A percentile compares a stretch with the other conserved stretches of the same genome.
Conservation (phyloP, 2,329 filamentous ascomycete genomes). For the Ilyonectria mors-panacis region DNA sequence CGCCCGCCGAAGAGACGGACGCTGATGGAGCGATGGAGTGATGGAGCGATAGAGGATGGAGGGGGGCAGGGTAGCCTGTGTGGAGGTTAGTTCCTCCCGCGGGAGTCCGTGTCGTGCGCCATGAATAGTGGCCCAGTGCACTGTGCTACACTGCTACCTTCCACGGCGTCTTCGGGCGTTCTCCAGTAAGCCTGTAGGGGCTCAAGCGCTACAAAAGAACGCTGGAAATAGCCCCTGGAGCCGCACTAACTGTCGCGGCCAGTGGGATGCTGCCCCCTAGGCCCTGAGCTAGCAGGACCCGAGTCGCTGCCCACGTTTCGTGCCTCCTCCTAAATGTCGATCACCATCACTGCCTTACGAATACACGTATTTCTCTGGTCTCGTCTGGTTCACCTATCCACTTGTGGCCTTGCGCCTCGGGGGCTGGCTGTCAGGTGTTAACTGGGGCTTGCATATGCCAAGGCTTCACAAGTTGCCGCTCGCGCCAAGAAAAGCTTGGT, state of each 20-base stretch:
- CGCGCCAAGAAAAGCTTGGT: slow-evolving; percentile 52
- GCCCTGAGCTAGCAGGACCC: background rate
- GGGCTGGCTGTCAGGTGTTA: slow-evolving; percentile 18
- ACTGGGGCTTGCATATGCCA: slow-evolving; percentile 44
- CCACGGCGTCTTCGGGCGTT: too few relatives aligned
- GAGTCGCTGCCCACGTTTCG: slow-evolving; percentile 1
- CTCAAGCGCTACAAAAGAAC: background rate
- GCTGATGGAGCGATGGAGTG: slow-evolving; percentile 21
- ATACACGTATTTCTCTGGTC: background rate
- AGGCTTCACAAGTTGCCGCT: slow-evolving; percentile 41
- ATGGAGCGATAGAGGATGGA: slow-evolving; percentile 26
- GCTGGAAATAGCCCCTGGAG: background rate
- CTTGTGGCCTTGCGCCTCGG: slow-evolving; percentile 21
- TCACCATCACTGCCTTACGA: background rate
- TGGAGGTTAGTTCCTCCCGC: slow-evolving; percentile 10
- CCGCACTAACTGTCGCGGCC: background rate
- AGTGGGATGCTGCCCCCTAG: background rate
- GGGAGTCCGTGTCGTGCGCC: slow-evolving; percentile 16
- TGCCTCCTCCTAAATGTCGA: background rate
- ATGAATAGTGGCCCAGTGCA: background rate
- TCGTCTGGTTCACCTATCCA: background rate
- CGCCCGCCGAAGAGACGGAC: slow-evolving; percentile 18
- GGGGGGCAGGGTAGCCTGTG: slow-evolving; percentile 3
- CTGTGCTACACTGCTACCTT: too few relatives aligned
- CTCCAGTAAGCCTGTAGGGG: background rate